phyloP scores from a whole-genome alignment of 306 rosid species.

The Acacia crassicarpa region DNA sequence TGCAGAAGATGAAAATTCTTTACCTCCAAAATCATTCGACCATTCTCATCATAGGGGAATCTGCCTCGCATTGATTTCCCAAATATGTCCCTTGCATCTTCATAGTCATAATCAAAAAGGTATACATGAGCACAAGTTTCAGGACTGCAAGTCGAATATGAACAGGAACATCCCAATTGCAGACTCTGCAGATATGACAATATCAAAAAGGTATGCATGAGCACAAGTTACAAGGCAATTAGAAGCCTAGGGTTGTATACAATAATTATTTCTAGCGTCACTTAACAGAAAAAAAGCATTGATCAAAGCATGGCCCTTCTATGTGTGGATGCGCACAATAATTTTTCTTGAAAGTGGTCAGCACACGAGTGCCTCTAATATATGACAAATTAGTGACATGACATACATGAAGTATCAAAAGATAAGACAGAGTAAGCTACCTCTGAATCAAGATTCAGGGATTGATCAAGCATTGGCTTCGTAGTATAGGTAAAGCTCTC shows the following conservation, averaged over 20 bases:
- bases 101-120: constrained; percentile 87
- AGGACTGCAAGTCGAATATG: constrained; percentile 66
- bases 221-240: constrained; percentile 21
- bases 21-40: constrained; percentile 93
- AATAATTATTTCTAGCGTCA: constrained; percentile 20
- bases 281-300: neutral
- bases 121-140: constrained; percentile 92
- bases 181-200: constrained; percentile 51
- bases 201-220: neutral
- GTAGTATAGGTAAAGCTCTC: constrained; percentile 70
- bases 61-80: constrained; percentile 89
- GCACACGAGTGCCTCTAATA: neutral
- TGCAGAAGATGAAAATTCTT: constrained; percentile 28
- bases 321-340: neutral
- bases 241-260: constrained; percentile 1
- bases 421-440: constrained; percentile 42
- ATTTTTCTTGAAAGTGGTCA: neutral
- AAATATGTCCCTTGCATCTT: constrained; percentile 83
- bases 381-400: constrained; percentile 19
- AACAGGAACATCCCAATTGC: constrained; percentile 86
- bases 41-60: constrained; percentile 88
- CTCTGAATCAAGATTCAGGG: constrained; percentile 67
- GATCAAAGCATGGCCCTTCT: neutral
- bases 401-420: constrained; percentile 11
- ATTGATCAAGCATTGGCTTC: constrained; percentile 73